These are phyloP conservation scores for Echinosophora koreensis DNA, from an alignment of 306 rosid genomes.

Conservation along the genomic window DNA sequence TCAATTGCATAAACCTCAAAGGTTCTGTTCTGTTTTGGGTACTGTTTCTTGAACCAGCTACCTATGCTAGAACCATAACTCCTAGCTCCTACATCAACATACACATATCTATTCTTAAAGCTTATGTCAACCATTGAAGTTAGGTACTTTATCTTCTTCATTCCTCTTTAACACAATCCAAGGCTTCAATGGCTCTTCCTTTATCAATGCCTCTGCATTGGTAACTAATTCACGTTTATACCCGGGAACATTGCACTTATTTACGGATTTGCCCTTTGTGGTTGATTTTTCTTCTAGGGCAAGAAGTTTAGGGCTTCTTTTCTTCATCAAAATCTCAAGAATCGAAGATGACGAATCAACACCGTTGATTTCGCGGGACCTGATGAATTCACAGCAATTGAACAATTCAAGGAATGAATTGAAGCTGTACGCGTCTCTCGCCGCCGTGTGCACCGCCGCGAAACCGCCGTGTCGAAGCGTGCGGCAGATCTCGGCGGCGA, in stretches of 20 bases:
- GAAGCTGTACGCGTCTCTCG: conserved; percentile 60
- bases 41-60: conserved; percentile 68
- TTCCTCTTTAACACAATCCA: conserved; percentile 58
- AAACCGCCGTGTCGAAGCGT: conserved; percentile 66
- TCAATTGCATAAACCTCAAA: conserved; percentile 70
- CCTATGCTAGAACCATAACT: conserved; percentile 64
- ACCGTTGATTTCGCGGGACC: conserved; percentile 55
- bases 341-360: conserved; percentile 47
- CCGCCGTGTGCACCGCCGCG: conserved; percentile 54
- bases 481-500: conserved; percentile 53
- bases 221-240: conserved; percentile 53
- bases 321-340: conserved; percentile 62
- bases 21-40: conserved; percentile 63
- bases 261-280: conserved; percentile 10
- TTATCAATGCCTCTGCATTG: conserved; percentile 55
- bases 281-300: conserved; percentile 22
- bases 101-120: conserved; percentile 63
- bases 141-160: conserved; percentile 59
- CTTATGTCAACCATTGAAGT: conserved; percentile 65
- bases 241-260: conserved; percentile 48
- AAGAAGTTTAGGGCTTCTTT: conserved; percentile 37
- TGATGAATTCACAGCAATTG: conserved; percentile 55
- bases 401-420: conserved; percentile 63
- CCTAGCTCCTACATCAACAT: conserved; percentile 69
- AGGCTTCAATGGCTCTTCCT: conserved; percentile 61